Percentiles rank a stretch among this genome's conserved stretches.
phyloP scores from a whole-genome alignment of 2,329 filamentous ascomycete genomes.

The Xylaria sp. region DNA sequence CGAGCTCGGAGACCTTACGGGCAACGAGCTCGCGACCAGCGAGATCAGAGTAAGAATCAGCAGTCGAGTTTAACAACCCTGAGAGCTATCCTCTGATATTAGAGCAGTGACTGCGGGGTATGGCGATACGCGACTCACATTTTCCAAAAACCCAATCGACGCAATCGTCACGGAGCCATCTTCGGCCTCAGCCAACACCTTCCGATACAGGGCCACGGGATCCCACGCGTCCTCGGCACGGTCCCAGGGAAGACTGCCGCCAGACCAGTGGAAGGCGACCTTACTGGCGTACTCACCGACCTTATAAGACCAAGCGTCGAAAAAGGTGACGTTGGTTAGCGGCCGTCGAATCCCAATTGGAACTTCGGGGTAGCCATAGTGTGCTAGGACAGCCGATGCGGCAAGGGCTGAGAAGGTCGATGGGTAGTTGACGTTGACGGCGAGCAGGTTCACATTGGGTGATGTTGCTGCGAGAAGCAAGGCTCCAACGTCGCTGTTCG shows the following conservation, averaged over 20 bases:
- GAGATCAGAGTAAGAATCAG: slow-evolving; percentile 54
- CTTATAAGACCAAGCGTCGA: slow-evolving; percentile 53
- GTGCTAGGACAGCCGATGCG: slow-evolving; percentile 46
- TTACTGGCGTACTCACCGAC: slow-evolving; percentile 59
- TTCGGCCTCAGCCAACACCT: slow-evolving; percentile 52
- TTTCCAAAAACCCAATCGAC: slow-evolving; percentile 58
- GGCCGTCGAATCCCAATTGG: slow-evolving; percentile 55
- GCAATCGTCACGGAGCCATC: slow-evolving; percentile 57
- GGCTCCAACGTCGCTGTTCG: slow-evolving; percentile 53
- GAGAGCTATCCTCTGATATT: slow-evolving; percentile 50
- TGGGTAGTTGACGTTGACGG: slow-evolving; percentile 55
- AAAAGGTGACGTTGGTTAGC: slow-evolving; percentile 55
- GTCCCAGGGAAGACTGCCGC: slow-evolving; percentile 51
- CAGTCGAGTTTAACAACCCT: slow-evolving; percentile 56
- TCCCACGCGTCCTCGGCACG: slow-evolving; percentile 52
- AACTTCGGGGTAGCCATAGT: slow-evolving; percentile 34
- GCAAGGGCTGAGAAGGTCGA: slow-evolving; percentile 54
- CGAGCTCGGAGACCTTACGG: slow-evolving; percentile 59
- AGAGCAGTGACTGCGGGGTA: slow-evolving; percentile 25
- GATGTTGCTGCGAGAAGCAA: slow-evolving; percentile 55
- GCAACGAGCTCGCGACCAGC: slow-evolving; percentile 55
- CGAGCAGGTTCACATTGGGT: slow-evolving; percentile 51
- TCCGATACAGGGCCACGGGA: slow-evolving; percentile 58
- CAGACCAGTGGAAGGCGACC: slow-evolving; percentile 54
- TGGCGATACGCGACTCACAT: slow-evolving; percentile 41